Evolutionary conservation across 495 filamentous ascomycete genomes (phyloP).

Genomic region (Hyaloscypha variabilis): DNA sequence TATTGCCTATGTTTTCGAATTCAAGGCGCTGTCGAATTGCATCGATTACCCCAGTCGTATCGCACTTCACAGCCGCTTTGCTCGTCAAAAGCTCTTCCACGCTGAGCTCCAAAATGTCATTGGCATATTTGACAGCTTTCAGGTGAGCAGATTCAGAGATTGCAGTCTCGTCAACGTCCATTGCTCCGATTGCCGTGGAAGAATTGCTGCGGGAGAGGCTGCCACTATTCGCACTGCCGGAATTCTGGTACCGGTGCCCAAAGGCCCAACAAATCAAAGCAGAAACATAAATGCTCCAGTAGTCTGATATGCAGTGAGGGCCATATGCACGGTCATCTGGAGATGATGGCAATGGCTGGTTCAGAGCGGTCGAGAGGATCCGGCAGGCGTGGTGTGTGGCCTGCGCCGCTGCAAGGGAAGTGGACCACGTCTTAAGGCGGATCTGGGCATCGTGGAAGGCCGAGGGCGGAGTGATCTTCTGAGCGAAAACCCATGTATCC

Average conservation of each 20-base stretch:
- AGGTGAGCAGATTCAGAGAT: conserved; percentile 13
- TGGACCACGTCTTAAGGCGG: conserved; percentile 27
- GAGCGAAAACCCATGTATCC: conserved; percentile 32
- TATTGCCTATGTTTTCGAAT: conserved; percentile 21
- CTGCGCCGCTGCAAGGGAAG: conserved; percentile 22
- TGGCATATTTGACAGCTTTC: conserved; percentile 24
- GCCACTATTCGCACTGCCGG: not conserved
- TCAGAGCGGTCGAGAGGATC: conserved; percentile 15
- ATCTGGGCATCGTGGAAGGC: conserved; percentile 27
- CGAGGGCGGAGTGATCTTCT: conserved; percentile 29
- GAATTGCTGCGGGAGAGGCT: conserved; percentile 2
- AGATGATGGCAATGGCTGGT: not conserved
- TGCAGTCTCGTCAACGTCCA: conserved; percentile 9
- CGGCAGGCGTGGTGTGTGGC: conserved; percentile 31
- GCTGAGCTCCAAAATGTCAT: conserved; percentile 25
- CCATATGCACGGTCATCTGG: not conserved
- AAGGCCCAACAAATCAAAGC: conserved; percentile 34
- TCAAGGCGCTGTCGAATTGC: conserved; percentile 22
- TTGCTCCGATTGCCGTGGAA: conserved; percentile 11
- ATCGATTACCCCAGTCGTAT: conserved; percentile 25
- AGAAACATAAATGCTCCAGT: conserved; percentile 30
- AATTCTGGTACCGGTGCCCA: conserved; percentile 27
- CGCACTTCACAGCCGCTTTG: conserved; percentile 24
- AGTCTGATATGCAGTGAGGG: conserved; percentile 21
- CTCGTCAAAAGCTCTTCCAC: conserved; percentile 27